Evolutionary conservation across 1,284 basidiomycete genomes (phyloP), one percentile per base, ranked within the genome.

Genomic region (Dichomitus squalens): DNA sequence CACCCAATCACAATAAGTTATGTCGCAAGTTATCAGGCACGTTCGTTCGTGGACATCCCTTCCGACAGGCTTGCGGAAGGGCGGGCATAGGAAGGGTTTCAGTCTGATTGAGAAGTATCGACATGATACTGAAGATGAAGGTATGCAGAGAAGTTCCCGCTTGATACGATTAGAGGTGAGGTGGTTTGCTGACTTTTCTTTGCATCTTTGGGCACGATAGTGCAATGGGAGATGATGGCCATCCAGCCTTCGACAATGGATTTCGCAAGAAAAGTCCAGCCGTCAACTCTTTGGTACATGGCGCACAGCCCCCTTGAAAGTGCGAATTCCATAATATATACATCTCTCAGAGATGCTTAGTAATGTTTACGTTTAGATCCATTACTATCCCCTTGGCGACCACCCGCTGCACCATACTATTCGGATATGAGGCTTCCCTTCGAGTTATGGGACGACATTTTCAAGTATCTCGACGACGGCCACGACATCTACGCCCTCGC

Each of bases 401-500:
- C 41, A 7, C 41, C 54, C 9, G 3, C 29, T 6, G n/a, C 55
- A 5, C 41, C 44, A 0, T 31, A 27, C 7, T 43, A 27, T 34
- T 31, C 55, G 4, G 50, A 57, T 18, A 23, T 52, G 44, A 52
- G 31, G 43, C 50, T 57, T 12, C 55, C 55, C 4, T 57, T 52
- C 33, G 55, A 57, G 44, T 12, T 57, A 3, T 57, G 55, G 55
- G 23, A 25, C 8, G 12, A 40, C 6, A 46, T 57, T 2, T 57
- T 49, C 46, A 35, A 43, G 14, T 9, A 38, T n/a, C 39, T 57
- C n/a, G 36, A 52, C 3, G 55, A 57, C 27, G 55, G 55, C 20
- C 52, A 57, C 39, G 55, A 57, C 55, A 52, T 57, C 7, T 33
- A 57, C 29, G 38, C 55, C 7, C 51, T 57, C 20, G 55, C 55